phyloP scores from a whole-genome alignment of 2,329 filamentous ascomycete genomes.

The Juglanconis oblonga region DNA sequence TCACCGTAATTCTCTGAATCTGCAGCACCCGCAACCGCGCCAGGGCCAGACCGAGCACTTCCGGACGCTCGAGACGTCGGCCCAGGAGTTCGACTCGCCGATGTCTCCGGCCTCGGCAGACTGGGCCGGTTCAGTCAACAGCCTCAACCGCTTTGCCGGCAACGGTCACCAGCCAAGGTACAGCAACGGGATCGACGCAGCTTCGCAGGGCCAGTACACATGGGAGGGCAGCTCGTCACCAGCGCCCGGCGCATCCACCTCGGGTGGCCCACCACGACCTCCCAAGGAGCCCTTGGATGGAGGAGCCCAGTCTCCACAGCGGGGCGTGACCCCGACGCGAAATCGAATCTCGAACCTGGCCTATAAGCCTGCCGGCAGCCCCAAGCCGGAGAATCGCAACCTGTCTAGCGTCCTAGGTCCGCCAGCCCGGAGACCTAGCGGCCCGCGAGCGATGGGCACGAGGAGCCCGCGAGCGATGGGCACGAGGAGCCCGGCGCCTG shows the following conservation, averaged over 20 bases:
- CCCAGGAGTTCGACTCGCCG: slow-evolving; percentile 62
- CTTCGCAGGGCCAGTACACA: slow-evolving; percentile 23
- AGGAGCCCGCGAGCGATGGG: slow-evolving; percentile 58
- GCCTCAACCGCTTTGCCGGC: slow-evolving; percentile 46
- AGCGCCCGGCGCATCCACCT: slow-evolving; percentile 23
- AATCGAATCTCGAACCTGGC: slow-evolving; percentile 41
- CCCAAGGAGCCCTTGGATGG: slow-evolving; percentile 61
- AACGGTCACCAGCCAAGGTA: slow-evolving; percentile 40
- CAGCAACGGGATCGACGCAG: slow-evolving; percentile 39
- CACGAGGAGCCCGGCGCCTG: slow-evolving; percentile 44
- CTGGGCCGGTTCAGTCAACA: slow-evolving; percentile 58
- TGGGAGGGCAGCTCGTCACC: slow-evolving; percentile 37
- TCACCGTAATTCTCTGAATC: slow-evolving; percentile 74
- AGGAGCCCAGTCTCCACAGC: slow-evolving; percentile 23
- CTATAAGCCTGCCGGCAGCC: slow-evolving; percentile 40
- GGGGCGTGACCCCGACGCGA: slow-evolving; percentile 43
- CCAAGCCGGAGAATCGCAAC: slow-evolving; percentile 56
- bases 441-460: slow-evolving; percentile 60
- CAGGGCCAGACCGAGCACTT: slow-evolving; percentile 72
- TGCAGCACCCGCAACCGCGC: slow-evolving; percentile 76
- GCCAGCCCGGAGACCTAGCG: slow-evolving; percentile 53
- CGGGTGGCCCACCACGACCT: slow-evolving; percentile 50
- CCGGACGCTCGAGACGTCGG: slow-evolving; percentile 70
- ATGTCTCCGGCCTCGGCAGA: slow-evolving; percentile 60
- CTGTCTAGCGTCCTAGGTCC: slow-evolving; percentile 51